These are phyloP conservation scores for Magnaporthiopsis incrustans DNA, from an alignment of 2,329 filamentous ascomycete genomes.

Conservation along the genomic window DNA sequence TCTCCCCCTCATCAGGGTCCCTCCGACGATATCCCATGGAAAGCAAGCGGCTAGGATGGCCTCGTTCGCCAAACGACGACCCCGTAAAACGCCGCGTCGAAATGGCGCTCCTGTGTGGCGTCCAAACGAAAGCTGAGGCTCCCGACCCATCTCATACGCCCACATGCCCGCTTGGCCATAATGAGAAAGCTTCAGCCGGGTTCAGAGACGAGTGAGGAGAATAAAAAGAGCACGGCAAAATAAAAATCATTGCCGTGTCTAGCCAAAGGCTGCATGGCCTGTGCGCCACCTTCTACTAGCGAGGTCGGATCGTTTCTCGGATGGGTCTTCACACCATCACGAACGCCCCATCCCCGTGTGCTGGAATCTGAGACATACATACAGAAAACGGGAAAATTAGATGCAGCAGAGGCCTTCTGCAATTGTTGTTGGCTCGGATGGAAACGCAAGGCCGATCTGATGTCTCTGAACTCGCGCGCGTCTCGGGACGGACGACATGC, in stretches of 20 bases:
- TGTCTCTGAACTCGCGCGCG: conserved; percentile 3
- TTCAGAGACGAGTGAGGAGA: neutral
- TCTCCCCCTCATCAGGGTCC: neutral
- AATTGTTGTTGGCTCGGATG: conserved; percentile 1
- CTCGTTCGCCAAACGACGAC: neutral
- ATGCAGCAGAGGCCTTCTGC: neutral
- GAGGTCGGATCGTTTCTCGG: neutral
- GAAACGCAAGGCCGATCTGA: neutral
- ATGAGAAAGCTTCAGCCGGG: neutral
- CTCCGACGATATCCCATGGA: neutral
- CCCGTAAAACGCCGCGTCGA: neutral
- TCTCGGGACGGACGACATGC: neutral
- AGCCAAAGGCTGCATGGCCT: neutral
- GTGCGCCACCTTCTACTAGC: neutral
- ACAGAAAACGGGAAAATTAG: neutral
- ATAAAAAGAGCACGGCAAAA: neutral
- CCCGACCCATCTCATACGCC: neutral
- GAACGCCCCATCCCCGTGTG: neutral
- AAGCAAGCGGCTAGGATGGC: neutral
- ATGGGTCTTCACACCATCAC: neutral
- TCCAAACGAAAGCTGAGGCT: neutral
- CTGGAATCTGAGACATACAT: conserved; percentile 8
- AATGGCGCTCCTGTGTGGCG: neutral
- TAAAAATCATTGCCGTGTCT: neutral
- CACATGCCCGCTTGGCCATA: neutral